These are phyloP conservation scores for Dendrobium huoshanense DNA, from an alignment of 106 monocot species.

Conservation along the genomic window DNA sequence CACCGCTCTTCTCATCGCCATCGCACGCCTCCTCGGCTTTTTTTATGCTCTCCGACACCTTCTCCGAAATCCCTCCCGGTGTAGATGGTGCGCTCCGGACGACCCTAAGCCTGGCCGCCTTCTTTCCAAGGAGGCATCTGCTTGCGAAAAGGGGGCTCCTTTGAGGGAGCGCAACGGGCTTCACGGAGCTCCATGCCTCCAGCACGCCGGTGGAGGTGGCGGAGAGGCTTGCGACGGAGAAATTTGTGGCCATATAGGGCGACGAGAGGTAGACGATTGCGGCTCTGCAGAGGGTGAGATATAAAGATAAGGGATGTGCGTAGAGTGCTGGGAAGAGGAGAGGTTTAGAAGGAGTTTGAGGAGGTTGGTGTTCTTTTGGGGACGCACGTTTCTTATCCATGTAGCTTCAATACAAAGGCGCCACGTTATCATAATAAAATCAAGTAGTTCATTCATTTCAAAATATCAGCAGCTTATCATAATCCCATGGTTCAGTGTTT, in stretches of 20 bases:
- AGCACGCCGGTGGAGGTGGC: background rate
- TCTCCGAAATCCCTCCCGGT: constrained; percentile 58
- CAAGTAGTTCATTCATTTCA: too few species aligned
- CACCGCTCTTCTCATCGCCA: constrained; percentile 45
- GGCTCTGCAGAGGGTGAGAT: constrained; percentile 18
- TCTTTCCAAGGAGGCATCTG: background rate
- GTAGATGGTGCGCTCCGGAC: constrained; percentile 41
- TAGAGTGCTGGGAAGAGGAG: too few species aligned
- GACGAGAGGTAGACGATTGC: constrained; percentile 21
- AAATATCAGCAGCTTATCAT: too few species aligned
- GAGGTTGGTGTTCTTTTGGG: too few species aligned
- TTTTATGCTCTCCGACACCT: constrained; percentile 76
- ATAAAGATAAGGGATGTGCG: background rate
- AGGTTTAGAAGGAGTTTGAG: too few species aligned
- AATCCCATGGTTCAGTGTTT: too few species aligned
- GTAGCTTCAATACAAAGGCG: too few species aligned
- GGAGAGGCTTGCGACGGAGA: constrained; percentile 24
- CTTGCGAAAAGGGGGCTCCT: background rate
- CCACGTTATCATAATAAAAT: too few species aligned
- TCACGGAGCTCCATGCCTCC: background rate
- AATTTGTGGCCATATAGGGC: constrained; percentile 6
- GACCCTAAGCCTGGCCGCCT: background rate
- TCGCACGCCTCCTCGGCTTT: constrained; percentile 67
- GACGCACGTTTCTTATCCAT: too few species aligned
- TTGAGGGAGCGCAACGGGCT: background rate